Percentiles rank a stretch among this genome's conserved stretches.
Conservation (phyloP, 805 yeast genomes). For the Lipomyces sp. region DNA sequence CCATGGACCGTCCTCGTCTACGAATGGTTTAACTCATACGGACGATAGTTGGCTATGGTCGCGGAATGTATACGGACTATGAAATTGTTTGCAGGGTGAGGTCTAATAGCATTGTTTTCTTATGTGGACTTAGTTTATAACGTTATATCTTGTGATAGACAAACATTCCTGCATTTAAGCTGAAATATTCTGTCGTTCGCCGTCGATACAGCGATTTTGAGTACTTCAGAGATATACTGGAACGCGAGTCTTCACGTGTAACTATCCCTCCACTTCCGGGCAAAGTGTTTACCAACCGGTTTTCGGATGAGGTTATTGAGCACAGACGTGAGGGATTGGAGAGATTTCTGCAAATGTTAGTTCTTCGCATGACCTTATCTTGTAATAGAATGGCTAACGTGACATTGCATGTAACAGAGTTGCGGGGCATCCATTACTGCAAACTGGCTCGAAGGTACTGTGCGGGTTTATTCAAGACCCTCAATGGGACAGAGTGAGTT, state of each 20-base stretch:
- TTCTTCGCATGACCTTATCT: not conserved
- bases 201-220: slow-evolving; percentile 91
- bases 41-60: slow-evolving; percentile 40
- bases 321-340: slow-evolving; percentile 80
- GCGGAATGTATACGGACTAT: slow-evolving; percentile 82
- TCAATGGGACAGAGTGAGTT: slow-evolving; percentile 56
- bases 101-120: too few relatives aligned
- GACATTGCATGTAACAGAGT: too few relatives aligned
- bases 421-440: slow-evolving; percentile 90
- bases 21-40: not conserved
- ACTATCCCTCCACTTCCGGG: slow-evolving; percentile 87
- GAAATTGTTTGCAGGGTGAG: slow-evolving; percentile 72
- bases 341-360: slow-evolving; percentile 56
- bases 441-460: slow-evolving; percentile 76
- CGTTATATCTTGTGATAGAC: slow-evolving; percentile 42
- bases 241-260: slow-evolving; percentile 73
- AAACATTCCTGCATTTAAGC: slow-evolving; percentile 81
- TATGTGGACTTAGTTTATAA: slow-evolving; percentile 4
- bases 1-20: not conserved
- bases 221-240: slow-evolving; percentile 66
- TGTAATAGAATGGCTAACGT: too few relatives aligned
- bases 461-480: slow-evolving; percentile 87
- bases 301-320: slow-evolving; percentile 78
- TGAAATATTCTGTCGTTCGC: slow-evolving; percentile 62
- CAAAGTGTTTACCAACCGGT: slow-evolving; percentile 73